Percentiles rank a stretch among this genome's conserved stretches.
Evolutionary conservation across 129 eudicot species (phyloP).

Genomic region (Flaveria brownii): DNA sequence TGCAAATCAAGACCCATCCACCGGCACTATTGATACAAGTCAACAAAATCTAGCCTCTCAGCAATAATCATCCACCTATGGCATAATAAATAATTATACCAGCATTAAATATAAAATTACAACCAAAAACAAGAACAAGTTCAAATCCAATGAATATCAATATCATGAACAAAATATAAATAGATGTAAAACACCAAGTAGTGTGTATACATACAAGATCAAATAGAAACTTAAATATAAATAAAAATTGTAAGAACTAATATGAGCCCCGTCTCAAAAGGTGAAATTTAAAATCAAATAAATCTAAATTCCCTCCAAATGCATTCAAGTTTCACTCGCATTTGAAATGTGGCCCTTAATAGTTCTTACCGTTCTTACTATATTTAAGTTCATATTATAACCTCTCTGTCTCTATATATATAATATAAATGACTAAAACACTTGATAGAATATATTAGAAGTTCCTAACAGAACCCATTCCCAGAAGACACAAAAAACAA

Average conservation of each 20-base stretch:
- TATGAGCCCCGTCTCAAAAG: not conserved
- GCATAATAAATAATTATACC: not conserved
- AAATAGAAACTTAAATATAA: not conserved
- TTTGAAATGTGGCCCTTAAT: not conserved
- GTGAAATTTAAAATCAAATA: not conserved
- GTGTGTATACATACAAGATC: not conserved
- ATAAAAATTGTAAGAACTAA: not conserved
- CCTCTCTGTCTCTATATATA: not conserved
- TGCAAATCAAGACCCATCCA: too few relatives aligned
- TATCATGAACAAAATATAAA: not conserved
- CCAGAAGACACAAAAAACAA: constrained; percentile 21
- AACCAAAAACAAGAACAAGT: not conserved
- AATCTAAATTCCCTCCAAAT: not conserved
- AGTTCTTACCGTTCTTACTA: not conserved
- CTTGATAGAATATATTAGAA: constrained; percentile 4
- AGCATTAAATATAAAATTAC: not conserved
- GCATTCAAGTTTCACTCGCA: not conserved
- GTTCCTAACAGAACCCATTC: constrained; percentile 16
- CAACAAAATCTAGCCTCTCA: not conserved
- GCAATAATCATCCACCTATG: not conserved
- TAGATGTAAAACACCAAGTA: not conserved
- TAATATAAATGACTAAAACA: not conserved
- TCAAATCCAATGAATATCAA: not conserved
- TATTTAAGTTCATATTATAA: not conserved
- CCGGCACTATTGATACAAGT: too few relatives aligned